Evolutionary conservation across 768 basidiomycete genomes (phyloP), one percentile per base, ranked within the genome.

Genomic region (Megacollybia marginata): DNA sequence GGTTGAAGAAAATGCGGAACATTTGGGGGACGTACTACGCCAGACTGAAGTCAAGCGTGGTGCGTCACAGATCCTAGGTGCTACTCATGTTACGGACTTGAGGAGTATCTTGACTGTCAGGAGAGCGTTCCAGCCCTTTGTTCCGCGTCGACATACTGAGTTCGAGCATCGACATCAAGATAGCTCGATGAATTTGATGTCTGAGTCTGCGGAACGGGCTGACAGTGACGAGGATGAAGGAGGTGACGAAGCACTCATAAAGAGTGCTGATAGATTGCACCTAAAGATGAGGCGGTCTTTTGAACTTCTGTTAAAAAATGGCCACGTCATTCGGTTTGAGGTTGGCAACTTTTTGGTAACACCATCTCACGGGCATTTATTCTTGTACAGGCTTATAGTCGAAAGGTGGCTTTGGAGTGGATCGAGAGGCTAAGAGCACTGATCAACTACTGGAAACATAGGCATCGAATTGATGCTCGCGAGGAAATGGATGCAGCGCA

Each of bases 401-500:
- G 78, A 48, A 68, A 62, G 32, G 72, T 84, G 42, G 88, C 88
- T 0, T 61, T 83, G 46, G 92, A 97, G 60, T 97, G 94, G 95
- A 81, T 96, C 45, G 75, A 79, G 46, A 76, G 83, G 36, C 75
- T 97, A 4, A 78, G 79, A 15, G 77, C 77, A 23, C 72, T 94
- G 33, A 66, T 84, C 36, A 62, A 69, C 4, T 97, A 92, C 60
- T 97, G 93, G 93, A 82, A 76, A 48, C 72, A 79, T 43, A 76
- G 84, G 18, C 86, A 92, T 57, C 77, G 79, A 20, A 71, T 75
- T 40, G 92, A 94, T 59, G 84, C 91, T 12, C 73, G 72, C 52
- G 75, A 84, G 50, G 89, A 91, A 64, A 92, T 93, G 82, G 82
- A 89, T 50, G 66, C 90, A 36, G 79, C 82, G 15, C 79, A 83